A percentile compares a stretch with the other conserved stretches of the same genome.
Evolutionary conservation across 352 stramenopile genomes (phyloP).

Genomic region (Pythium coloratum): DNA sequence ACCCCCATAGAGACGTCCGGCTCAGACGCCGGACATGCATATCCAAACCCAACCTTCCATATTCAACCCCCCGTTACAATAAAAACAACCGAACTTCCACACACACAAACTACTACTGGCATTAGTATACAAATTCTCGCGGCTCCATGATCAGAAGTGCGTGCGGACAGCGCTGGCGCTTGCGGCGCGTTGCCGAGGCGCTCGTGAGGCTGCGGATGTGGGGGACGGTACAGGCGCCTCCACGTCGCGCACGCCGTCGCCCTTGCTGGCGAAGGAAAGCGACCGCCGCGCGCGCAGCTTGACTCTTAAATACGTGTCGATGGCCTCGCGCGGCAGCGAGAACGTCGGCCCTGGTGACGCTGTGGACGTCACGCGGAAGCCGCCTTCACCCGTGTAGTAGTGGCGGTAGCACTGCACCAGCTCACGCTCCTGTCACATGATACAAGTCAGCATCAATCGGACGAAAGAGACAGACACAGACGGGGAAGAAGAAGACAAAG

Average conservation of each 20-base stretch:
- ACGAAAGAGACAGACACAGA: not conserved
- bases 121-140: not conserved
- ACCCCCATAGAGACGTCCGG: constrained; percentile 19
- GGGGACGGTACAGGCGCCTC: constrained; percentile 23
- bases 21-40: constrained; percentile 3
- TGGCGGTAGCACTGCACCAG: constrained; percentile 67
- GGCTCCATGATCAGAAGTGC: constrained; percentile 1
- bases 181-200: constrained; percentile 20
- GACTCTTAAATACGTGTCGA: constrained; percentile 53
- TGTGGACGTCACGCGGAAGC: constrained; percentile 37
- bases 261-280: constrained; percentile 35
- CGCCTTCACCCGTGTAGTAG: constrained; percentile 50
- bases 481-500: not conserved
- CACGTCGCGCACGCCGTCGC: constrained; percentile 49
- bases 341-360: constrained; percentile 26
- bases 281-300: constrained; percentile 45
- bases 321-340: constrained; percentile 54
- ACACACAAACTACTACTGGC: not conserved
- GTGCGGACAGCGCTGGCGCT: constrained; percentile 22
- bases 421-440: constrained; percentile 41
- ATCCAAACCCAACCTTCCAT: not conserved
- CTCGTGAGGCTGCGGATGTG: constrained; percentile 11
- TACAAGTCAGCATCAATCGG: too few relatives aligned
- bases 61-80: constrained; percentile 2
- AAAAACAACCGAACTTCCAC: not conserved